Percentiles rank a stretch among this genome's conserved stretches.
phyloP scores from a whole-genome alignment of 352 stramenopile species.

The Stramenopiles sp. region DNA sequence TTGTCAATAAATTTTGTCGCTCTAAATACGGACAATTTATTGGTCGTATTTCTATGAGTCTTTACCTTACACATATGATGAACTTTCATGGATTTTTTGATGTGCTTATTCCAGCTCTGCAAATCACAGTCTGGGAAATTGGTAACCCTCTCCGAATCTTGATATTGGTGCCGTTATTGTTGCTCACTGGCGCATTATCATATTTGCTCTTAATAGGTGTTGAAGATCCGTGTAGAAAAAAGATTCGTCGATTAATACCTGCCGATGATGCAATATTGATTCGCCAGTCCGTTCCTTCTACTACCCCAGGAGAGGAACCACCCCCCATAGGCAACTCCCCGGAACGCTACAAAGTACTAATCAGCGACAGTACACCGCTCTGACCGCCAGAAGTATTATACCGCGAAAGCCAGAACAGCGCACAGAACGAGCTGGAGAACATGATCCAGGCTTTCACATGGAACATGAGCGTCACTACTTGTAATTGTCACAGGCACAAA shows the following conservation, averaged over 20 bases:
- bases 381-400: too few species aligned
- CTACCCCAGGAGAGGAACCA: background rate
- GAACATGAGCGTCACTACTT: too few species aligned
- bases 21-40: constrained; percentile 8
- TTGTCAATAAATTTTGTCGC: constrained; percentile 4
- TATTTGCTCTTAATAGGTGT: background rate
- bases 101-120: background rate
- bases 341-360: too few species aligned
- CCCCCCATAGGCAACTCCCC: too few species aligned
- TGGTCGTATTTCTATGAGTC: constrained; percentile 10
- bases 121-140: too few species aligned
- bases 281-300: background rate
- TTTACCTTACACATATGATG: background rate
- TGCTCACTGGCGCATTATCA: constrained; percentile 1
- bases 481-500: too few species aligned
- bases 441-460: too few species aligned
- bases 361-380: too few species aligned
- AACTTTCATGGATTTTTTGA: background rate
- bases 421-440: too few species aligned
- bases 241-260: background rate
- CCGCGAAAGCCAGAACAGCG: too few species aligned
- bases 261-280: background rate
- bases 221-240: constrained; percentile 9
- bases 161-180: background rate
- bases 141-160: background rate